These are phyloP conservation scores for Madurella fahalii DNA, from an alignment of 2,329 filamentous ascomycete species.

Conservation along the genomic window DNA sequence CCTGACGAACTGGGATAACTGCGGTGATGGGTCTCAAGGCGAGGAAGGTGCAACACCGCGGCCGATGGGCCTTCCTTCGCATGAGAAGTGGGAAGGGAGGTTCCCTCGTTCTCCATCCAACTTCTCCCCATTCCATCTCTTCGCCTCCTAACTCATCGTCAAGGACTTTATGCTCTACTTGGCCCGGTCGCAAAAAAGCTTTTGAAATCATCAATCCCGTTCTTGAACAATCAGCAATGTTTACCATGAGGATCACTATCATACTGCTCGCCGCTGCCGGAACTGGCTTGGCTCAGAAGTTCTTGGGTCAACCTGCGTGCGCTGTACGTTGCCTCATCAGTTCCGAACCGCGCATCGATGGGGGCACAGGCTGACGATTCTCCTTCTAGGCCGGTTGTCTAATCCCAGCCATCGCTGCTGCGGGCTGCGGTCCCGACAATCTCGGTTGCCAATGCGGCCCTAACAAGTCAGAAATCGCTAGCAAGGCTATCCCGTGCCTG, in stretches of 20 bases:
- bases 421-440: conserved; percentile 45
- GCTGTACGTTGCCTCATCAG: conserved; percentile 30
- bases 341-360: neutral
- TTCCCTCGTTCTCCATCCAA: neutral
- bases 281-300: conserved; percentile 32
- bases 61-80: too few relatives aligned
- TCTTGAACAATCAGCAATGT: neutral
- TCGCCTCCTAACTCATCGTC: neutral
- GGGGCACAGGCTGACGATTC: neutral
- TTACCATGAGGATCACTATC: conserved; percentile 29
- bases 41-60: neutral
- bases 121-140: neutral
- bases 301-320: conserved; percentile 34
- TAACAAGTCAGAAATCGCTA: conserved; percentile 30
- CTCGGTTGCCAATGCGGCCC: conserved; percentile 48
- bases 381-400: conserved; percentile 43
- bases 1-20: neutral
- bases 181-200: neutral
- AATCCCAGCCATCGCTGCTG: conserved; percentile 40
- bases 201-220: neutral
- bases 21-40: neutral
- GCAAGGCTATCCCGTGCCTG: conserved; percentile 31
- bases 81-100: too few relatives aligned
- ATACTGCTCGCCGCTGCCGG: conserved; percentile 26
- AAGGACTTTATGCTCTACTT: neutral